phyloP scores from a whole-genome alignment of 2,329 filamentous ascomycete species.

The Metarhizium brunneum region DNA sequence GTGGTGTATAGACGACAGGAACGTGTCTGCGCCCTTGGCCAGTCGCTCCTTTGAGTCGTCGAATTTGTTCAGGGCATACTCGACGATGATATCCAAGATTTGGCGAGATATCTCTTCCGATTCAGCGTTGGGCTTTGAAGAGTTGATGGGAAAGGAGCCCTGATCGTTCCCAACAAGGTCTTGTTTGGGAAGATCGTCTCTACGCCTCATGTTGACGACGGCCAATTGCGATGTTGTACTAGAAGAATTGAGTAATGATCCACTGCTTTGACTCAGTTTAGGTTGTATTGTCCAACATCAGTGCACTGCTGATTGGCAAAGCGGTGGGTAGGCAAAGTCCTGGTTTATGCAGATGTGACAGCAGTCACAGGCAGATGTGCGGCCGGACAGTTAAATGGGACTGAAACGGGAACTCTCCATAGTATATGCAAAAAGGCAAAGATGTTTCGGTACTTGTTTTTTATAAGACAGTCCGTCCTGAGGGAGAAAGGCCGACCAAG shows the following conservation, averaged over 20 bases:
- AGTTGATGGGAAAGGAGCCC: background rate
- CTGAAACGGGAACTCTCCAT: background rate
- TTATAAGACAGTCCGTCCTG: too few relatives aligned
- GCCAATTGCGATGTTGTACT: background rate
- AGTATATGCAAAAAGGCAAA: too few relatives aligned
- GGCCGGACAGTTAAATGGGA: background rate
- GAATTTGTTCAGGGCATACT: constrained; percentile 19
- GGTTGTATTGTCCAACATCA: background rate
- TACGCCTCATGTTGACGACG: background rate
- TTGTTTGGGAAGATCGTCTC: background rate
- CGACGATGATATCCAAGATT: constrained; percentile 16
- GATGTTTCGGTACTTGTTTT: too few relatives aligned
- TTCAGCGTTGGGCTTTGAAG: background rate
- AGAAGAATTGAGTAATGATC: too few relatives aligned
- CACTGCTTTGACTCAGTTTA: background rate
- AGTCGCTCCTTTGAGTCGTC: constrained; percentile 11
- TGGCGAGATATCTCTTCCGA: constrained; percentile 3
- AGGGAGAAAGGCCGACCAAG: too few relatives aligned
- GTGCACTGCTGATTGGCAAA: background rate
- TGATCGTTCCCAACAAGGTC: too few relatives aligned
- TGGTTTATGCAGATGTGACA: background rate
- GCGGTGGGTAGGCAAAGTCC: too few relatives aligned
- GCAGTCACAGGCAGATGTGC: background rate
- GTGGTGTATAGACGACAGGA: constrained; percentile 12
- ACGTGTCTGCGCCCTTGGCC: constrained; percentile 11